Evolutionary conservation across 1,139 yeast genomes (phyloP), one percentile per base, ranked within the genome.

Genomic region (Lodderomyces metapsilosis): DNA sequence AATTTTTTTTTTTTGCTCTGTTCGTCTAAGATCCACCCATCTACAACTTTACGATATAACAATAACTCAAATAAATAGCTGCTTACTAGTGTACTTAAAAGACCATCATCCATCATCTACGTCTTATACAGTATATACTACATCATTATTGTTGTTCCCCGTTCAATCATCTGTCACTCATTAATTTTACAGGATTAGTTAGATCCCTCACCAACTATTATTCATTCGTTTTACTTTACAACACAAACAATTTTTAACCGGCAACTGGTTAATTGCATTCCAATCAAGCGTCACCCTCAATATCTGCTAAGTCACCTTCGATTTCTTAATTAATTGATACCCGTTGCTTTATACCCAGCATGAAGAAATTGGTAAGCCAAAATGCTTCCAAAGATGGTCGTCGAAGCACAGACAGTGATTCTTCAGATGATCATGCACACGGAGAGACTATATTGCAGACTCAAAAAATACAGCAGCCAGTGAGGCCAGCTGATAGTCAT

Each of bases 171-270:
- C 3, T 4, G 17, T 28, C 32, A 10, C 32, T 28, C 32, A 4
- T 28, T 28, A 8, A 7, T 15, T 8, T 16, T 11, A 15, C 30
- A 25, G 16, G 15, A 12, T 25, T 15, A 15, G 32, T 28, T 28
- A 28, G 18, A 15, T 28, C 17, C 7, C 17, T 10, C 18, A 36
- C 38, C 42, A 43, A 43, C 42, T 39, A 37, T 13, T 27, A 39
- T 43, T 43, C 43, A 37, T 37, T 39, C 43, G 30, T 31, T 28
- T n/a, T 15, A 25, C 30, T 12, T 24, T n/a, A n/a, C n/a, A n/a
- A n/a, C n/a, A 9, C 25, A 23, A 23, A 20, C n/a, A n/a, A n/a
- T n/a, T n/a, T n/a, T n/a, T n/a, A n/a, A n/a, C n/a, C n/a, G n/a
- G n/a, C n/a, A n/a, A n/a, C n/a, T n/a, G n/a, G n/a, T n/a, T n/a